phyloP scores from a whole-genome alignment of 768 basidiomycete species.

The Leccinum subtestaceum region DNA sequence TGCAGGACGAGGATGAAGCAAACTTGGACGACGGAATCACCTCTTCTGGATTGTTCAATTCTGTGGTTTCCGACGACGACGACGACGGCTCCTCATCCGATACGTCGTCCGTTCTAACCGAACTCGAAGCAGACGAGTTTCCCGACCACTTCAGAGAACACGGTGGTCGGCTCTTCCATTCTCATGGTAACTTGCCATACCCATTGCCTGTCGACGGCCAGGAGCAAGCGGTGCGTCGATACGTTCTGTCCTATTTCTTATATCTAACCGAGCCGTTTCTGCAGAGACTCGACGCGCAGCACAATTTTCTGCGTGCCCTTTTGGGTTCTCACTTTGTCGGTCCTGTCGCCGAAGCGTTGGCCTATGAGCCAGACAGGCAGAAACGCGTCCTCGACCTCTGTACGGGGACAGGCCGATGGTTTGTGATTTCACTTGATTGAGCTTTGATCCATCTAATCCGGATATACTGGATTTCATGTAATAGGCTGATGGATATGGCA shows the following conservation, averaged over 20 bases:
- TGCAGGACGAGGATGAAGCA: conserved; percentile 18
- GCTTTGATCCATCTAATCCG: conserved; percentile 18
- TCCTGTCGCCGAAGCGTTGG: conserved; percentile 55
- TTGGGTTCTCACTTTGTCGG: conserved; percentile 59
- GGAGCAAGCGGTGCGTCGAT: conserved; percentile 59
- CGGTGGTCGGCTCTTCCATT: conserved; percentile 65
- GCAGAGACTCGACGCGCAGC: conserved; percentile 54
- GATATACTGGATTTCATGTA: conserved; percentile 10
- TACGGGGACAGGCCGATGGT: conserved; percentile 76
- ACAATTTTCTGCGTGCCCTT: conserved; percentile 47
- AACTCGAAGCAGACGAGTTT: conserved; percentile 53
- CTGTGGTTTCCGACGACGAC: conserved; percentile 21
- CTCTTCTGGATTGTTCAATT: conserved; percentile 7
- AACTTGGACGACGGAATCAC: conserved; percentile 13
- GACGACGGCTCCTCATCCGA: conserved; percentile 42
- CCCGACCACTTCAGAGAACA: conserved; percentile 57
- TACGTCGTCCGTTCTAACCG: conserved; percentile 42
- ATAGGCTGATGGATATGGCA: conserved; percentile 77
- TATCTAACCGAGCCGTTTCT: background rate
- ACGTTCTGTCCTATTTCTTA: background rate
- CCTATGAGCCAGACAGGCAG: conserved; percentile 36
- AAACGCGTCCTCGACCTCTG: conserved; percentile 70
- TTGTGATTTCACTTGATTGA: conserved; percentile 26
- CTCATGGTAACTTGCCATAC: conserved; percentile 60
- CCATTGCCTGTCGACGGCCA: conserved; percentile 68